phyloP scores from a whole-genome alignment of 2,329 filamentous ascomycete genomes.

The Huntiella moniliformis region DNA sequence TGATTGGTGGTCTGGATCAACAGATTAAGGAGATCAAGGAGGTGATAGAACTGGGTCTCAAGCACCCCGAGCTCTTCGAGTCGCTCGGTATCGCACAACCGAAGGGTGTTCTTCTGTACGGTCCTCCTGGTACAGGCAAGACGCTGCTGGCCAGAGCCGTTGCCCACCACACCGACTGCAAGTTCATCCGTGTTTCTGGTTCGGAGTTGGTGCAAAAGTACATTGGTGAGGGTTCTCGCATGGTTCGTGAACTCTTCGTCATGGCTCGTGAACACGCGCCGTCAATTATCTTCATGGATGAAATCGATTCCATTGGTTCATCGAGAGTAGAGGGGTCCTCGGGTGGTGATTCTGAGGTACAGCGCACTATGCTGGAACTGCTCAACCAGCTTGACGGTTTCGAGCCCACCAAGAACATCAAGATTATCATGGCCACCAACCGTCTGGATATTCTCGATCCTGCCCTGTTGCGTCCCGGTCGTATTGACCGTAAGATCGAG shows the following conservation, averaged over 20 bases:
- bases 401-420: constrained; percentile 99
- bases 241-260: constrained; percentile 97
- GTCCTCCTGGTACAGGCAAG: constrained; percentile 92
- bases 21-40: constrained; percentile 99
- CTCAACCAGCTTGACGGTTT: constrained; percentile 98
- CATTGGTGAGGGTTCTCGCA: constrained; percentile 91
- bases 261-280: constrained; percentile 97
- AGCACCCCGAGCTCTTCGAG: constrained; percentile 97
- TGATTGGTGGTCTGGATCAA: constrained; percentile 97
- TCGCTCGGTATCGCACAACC: constrained; percentile 97
- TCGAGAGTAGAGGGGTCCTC: constrained; percentile 91
- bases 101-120: constrained; percentile 92
- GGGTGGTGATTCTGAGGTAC: constrained; percentile 91
- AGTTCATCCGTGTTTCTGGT: constrained; percentile 93
- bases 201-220: constrained; percentile 98
- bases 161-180: constrained; percentile 96
- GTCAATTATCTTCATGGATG: constrained; percentile 99
- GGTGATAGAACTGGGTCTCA: constrained; percentile 94
- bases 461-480: constrained; percentile 80
- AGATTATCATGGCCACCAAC: constrained; percentile 99
- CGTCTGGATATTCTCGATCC: constrained; percentile 94
- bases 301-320: constrained; percentile 96
- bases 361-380: constrained; percentile 95
- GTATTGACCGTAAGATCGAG: constrained; percentile 97
- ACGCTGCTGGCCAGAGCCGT: constrained; percentile 88